phyloP scores from a whole-genome alignment of 2,329 filamentous ascomycete genomes.

The Dendryphion nanum region DNA sequence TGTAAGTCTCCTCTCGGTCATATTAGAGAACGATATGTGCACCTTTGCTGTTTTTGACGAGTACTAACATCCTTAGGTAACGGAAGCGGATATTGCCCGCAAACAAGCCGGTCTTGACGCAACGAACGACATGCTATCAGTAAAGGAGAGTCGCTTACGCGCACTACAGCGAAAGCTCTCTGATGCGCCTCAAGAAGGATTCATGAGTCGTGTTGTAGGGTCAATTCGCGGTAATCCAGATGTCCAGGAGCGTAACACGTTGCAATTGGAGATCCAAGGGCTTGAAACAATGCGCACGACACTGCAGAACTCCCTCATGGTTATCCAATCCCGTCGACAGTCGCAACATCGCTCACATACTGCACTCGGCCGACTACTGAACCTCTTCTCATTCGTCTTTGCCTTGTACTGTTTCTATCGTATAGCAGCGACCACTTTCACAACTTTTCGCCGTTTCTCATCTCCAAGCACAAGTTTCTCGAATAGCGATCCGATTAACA shows the following conservation, averaged over 20 bases:
- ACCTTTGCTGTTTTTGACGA: background rate
- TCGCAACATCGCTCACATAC: conserved; percentile 68
- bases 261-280: conserved; percentile 75
- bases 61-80: conserved; percentile 45
- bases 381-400: conserved; percentile 66
- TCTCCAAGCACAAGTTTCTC: conserved; percentile 56
- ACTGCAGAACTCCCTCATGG: conserved; percentile 63
- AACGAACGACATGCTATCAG: conserved; percentile 73
- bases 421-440: conserved; percentile 68
- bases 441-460: conserved; percentile 62
- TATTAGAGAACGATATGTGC: background rate
- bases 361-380: conserved; percentile 61
- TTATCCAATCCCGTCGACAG: conserved; percentile 62
- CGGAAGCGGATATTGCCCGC: conserved; percentile 70
- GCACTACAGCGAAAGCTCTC: conserved; percentile 65
- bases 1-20: conserved; percentile 32
- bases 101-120: conserved; percentile 78
- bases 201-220: conserved; percentile 73
- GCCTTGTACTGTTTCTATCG: conserved; percentile 83
- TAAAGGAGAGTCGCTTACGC: conserved; percentile 71
- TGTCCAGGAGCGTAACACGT: conserved; percentile 50
- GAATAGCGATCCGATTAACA: conserved; percentile 78
- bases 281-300: conserved; percentile 77
- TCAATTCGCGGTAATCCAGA: conserved; percentile 64
- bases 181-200: conserved; percentile 51